Evolutionary conservation across 352 stramenopile species (phyloP).

Genomic region (Phytophthora sp.): DNA sequence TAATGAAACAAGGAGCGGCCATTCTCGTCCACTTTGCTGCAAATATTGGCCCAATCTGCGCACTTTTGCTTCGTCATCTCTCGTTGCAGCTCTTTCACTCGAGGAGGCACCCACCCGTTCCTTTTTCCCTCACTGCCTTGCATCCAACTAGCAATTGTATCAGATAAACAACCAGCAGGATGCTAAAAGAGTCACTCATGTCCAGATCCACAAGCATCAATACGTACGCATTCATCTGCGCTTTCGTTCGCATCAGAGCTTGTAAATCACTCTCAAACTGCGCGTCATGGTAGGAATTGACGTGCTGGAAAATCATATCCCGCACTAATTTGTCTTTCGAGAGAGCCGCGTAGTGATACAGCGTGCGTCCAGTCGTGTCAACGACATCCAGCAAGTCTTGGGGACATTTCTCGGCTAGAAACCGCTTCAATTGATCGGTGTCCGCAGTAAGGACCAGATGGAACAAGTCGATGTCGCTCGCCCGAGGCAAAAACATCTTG

Average conservation of each 20-base stretch:
- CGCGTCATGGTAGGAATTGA: constrained; percentile 33
- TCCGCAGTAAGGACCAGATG: constrained; percentile 44
- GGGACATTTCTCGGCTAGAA: constrained; percentile 32
- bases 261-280: constrained; percentile 34
- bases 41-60: constrained; percentile 42
- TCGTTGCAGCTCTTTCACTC: constrained; percentile 49
- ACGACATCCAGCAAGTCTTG: constrained; percentile 40
- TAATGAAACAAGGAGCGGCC: constrained; percentile 66
- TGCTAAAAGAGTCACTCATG: not conserved
- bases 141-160: constrained; percentile 11
- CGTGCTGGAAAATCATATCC: constrained; percentile 43
- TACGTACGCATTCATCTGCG: constrained; percentile 22
- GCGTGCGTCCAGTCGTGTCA: constrained; percentile 32
- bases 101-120: constrained; percentile 47
- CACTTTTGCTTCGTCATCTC: constrained; percentile 30
- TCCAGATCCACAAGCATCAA: too few species aligned
- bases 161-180: constrained; percentile 5
- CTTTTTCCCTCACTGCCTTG: constrained; percentile 7
- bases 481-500: constrained; percentile 46
- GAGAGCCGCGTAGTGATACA: constrained; percentile 66
- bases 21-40: constrained; percentile 41
- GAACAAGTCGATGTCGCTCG: constrained; percentile 51
- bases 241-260: constrained; percentile 43
- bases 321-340: constrained; percentile 18
- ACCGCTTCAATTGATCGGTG: constrained; percentile 23